Conservation (phyloP, 1,284 basidiomycete species). For the Cerioporus squamosus region DNA sequence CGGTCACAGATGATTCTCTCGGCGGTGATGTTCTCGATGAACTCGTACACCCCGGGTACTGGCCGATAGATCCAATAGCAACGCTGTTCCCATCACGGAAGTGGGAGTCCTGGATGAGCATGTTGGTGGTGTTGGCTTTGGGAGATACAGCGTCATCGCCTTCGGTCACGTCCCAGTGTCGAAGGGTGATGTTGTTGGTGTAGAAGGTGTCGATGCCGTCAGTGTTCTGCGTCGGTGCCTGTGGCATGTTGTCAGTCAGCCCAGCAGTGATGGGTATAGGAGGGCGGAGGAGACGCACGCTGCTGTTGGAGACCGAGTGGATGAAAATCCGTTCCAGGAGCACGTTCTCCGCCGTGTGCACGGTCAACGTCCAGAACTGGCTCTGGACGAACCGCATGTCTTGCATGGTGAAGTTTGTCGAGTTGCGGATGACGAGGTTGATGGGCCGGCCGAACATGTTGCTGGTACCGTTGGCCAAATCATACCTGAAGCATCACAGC, state of each 20-base stretch:
- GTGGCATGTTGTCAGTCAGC: not conserved
- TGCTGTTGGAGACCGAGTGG: constrained; percentile 1
- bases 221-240: not conserved
- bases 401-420: constrained; percentile 5
- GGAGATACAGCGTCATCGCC: not conserved
- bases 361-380: constrained; percentile 3
- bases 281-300: not conserved
- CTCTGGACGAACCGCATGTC: constrained; percentile 5
- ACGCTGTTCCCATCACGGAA: not conserved
- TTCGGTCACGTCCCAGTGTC: not conserved
- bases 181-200: constrained; percentile 3
- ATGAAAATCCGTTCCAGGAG: not conserved
- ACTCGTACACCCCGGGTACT: constrained; percentile 1
- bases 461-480: not conserved
- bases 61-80: not conserved
- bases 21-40: constrained; percentile 1
- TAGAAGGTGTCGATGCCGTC: constrained; percentile 6
- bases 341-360: not conserved
- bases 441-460: constrained; percentile 1
- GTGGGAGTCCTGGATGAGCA: constrained; percentile 2
- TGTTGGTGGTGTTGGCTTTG: constrained; percentile 2
- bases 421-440: constrained; percentile 5
- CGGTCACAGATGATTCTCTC: not conserved
- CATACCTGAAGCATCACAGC: not conserved
- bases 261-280: too few relatives aligned